A percentile compares a stretch with the other conserved stretches of the same genome.
phyloP scores from a whole-genome alignment of 2,329 filamentous ascomycete genomes.

The Lasiodiplodia sp. region DNA sequence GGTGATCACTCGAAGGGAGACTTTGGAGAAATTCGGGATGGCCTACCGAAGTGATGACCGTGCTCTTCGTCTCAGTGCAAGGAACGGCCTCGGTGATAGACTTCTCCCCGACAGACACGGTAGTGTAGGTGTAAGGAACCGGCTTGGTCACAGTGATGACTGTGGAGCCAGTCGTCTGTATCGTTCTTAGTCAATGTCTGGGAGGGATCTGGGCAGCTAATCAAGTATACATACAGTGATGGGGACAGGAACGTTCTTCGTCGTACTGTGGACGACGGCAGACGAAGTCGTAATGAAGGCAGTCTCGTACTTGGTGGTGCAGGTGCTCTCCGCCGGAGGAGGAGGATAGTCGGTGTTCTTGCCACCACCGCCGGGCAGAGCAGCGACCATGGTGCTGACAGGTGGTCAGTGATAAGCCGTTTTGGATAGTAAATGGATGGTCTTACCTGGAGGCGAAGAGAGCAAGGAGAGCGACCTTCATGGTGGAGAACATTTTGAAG shows the following conservation, averaged over 20 bases:
- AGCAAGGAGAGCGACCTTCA: conserved; percentile 27
- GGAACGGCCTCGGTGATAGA: neutral
- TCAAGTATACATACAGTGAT: conserved; percentile 4
- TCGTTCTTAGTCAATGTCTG: conserved; percentile 2
- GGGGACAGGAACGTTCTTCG: conserved; percentile 12
- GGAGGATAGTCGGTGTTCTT: neutral
- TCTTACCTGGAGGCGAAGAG: conserved; percentile 26
- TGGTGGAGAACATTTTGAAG: conserved; percentile 26
- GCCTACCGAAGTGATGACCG: conserved; percentile 33
- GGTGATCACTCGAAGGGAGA: neutral
- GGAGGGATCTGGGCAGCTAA: neutral
- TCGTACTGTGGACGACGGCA: conserved; percentile 5
- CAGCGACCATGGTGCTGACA: conserved; percentile 20
- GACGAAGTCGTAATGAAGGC: conserved; percentile 3
- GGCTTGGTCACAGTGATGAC: conserved; percentile 33
- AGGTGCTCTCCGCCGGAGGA: conserved; percentile 12
- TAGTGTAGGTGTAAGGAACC: conserved; percentile 31
- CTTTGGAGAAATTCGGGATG: neutral
- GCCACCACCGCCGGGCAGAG: conserved; percentile 14
- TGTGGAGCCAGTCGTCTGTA: neutral
- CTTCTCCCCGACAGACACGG: neutral
- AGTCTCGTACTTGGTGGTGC: conserved; percentile 21
- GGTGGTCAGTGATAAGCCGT: neutral
- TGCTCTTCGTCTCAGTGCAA: conserved; percentile 9
- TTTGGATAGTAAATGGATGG: neutral